Conservation (phyloP, 2,329 filamentous ascomycete species). For the Aspergillaceae sp. region DNA sequence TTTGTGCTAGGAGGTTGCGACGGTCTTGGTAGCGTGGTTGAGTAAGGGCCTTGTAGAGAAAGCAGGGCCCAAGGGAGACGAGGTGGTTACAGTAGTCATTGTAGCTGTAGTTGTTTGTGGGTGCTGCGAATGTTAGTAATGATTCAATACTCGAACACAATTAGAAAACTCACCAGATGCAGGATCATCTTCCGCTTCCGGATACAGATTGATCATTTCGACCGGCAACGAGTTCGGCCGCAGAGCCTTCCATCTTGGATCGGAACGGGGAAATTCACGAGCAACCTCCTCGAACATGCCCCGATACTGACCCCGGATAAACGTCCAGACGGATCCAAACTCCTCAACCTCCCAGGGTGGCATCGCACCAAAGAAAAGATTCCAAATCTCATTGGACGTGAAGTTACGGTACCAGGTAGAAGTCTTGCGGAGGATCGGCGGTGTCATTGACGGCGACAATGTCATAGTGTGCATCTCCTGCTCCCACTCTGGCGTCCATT, state of each 20-base stretch:
- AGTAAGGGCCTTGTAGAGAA: slow-evolving; percentile 6
- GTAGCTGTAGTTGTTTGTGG: slow-evolving; percentile 1
- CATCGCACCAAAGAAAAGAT: slow-evolving; percentile 9
- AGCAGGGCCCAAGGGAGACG: slow-evolving; percentile 9
- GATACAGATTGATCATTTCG: slow-evolving; percentile 6
- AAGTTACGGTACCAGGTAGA: slow-evolving; percentile 12
- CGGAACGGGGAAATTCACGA: slow-evolving; percentile 7
- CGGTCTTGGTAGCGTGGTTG: slow-evolving; percentile 4
- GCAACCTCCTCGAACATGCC: slow-evolving; percentile 6
- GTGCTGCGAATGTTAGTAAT: background rate
- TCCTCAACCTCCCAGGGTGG: slow-evolving; percentile 12
- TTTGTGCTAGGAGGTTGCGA: slow-evolving; percentile 6
- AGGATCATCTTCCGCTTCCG: slow-evolving; percentile 2
- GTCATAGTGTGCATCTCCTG: background rate
- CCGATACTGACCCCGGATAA: slow-evolving; percentile 7
- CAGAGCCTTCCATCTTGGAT: slow-evolving; percentile 7
- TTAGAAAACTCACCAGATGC: slow-evolving; percentile 1
- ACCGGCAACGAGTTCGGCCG: slow-evolving; percentile 5
- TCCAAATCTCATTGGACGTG: slow-evolving; percentile 9
- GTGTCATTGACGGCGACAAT: background rate
- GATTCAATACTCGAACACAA: background rate
- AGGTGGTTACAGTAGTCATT: slow-evolving; percentile 11
- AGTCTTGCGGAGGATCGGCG: slow-evolving; percentile 1
- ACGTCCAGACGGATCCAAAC: slow-evolving; percentile 9
- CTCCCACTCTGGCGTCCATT: slow-evolving; percentile 4